Evolutionary conservation across 2,329 filamentous ascomycete genomes (phyloP).

Genomic region (Stagonosporopsis tanaceti): DNA sequence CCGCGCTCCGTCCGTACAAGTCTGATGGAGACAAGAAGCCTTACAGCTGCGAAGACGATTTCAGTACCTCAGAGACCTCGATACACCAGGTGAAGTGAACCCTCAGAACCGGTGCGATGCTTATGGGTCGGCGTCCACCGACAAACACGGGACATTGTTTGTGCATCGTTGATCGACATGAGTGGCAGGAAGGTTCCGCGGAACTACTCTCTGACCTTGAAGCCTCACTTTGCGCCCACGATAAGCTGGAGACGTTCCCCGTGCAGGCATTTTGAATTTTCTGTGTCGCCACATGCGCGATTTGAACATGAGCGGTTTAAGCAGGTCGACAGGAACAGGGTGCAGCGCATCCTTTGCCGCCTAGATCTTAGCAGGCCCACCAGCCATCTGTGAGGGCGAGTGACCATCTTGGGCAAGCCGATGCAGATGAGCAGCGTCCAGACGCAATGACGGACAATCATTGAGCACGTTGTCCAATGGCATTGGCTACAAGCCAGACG

Average conservation of each 20-base stretch:
- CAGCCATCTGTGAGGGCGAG: constrained; percentile 2
- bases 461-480: constrained; percentile 13
- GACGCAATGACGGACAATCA: constrained; percentile 7
- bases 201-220: background rate
- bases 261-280: background rate
- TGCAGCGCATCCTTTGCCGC: background rate
- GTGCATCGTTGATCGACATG: background rate
- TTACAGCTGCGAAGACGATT: too few species aligned
- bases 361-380: constrained; percentile 11
- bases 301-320: constrained; percentile 13
- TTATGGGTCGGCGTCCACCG: too few species aligned
- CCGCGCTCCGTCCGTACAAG: constrained; percentile 7
- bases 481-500: background rate
- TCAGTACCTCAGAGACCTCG: background rate
- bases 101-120: background rate
- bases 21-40: background rate
- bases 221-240: constrained; percentile 15
- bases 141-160: too few species aligned
- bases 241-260: constrained; percentile 14
- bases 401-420: constrained; percentile 10
- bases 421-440: constrained; percentile 7
- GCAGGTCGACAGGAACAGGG: constrained; percentile 9
- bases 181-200: constrained; percentile 5
- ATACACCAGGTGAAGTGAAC: background rate
- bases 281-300: constrained; percentile 10